Base-by-base conservation (phyloP, 1,284 basidiomycete genomes). In the Erythrobasidium hasegawianum region DNA sequence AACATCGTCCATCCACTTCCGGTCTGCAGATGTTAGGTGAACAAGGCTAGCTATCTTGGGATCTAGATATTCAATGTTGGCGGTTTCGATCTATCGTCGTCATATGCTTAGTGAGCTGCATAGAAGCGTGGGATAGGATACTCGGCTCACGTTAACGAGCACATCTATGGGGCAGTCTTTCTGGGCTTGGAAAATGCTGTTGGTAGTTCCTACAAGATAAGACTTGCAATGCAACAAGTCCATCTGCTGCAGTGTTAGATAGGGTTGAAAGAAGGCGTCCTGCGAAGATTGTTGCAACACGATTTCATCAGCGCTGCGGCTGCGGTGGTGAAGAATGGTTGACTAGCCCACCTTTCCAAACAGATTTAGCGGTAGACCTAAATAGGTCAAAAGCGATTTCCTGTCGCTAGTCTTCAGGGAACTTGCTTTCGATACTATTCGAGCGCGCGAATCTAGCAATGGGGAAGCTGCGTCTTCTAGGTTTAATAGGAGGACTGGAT, bases 241-340 rank as follows among this genome's bases (percentile, higher is more conserved):
- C 16, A 97, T 82, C 77, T 99, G 94, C 77, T 99, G 95, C 8
- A 99, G 78, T 0, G 95, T 95, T 22, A 98, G 81, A 78, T 97
- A 99, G 1, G 95, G 96, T 78, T 99, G 95, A 80, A 98, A 99
- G 80, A 97, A 94, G 1, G 92, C 84, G 71, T 91, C 90, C 85
- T 89, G 69, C 27, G 22, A 56, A 53, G 7, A 40, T 14, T 5
- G 33, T 5, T 20, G 2, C 4, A 57, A 53, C 45, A n/a, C n/a
- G n/a, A n/a, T n/a, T 18, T 1, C 20, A 27, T 41, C 40, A 41
- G 40, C 40, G 49, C 18, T 18, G 0, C 39, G 43, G 38, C 10
- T 40, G 20, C n/a, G 20, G 13, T 20, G 40, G 22, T 18, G 39
- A 29, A 50, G 2, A 54, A 38, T 43, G 59, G 22, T 26, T 38